Evolutionary conservation across 1,284 basidiomycete genomes (phyloP), one percentile per base, ranked within the genome.

Genomic region (Cryptococcus wingfieldii): DNA sequence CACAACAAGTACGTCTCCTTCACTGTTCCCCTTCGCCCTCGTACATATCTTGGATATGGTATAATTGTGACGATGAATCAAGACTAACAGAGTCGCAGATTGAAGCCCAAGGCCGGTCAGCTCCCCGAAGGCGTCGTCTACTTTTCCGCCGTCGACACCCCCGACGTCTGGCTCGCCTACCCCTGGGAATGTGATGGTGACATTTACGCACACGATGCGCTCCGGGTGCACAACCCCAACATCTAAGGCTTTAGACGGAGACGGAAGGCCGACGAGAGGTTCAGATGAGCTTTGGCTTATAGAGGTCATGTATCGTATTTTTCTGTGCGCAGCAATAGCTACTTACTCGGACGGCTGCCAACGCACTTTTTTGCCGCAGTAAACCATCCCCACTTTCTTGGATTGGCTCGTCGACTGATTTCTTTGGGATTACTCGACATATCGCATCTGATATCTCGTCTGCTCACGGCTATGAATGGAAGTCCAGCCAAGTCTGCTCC

Each of bases 51-150:
- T 19, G 25, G 38, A 19, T 19, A 19, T 19, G 19, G 19, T 2
- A 19, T 19, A 19, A 19, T 19, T 19, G 19, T 2, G 19, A 19
- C 19, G 19, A 31, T 31, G 27, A 34, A 14, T 27, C 47, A 14
- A 39, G 3, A 9, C 12, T 43, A 16, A 14, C 23, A 9, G 14
- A n/a, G 18, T 34, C 16, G n/a, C 57, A 77, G 73, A 79, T 79
- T 85, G 60, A 95, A 95, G 79, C 80, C 81, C 45, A 97, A 97
- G 78, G 74, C 85, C 43, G 90, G 84, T 27, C 76, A 82, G 44
- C 77, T 97, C 46, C 88, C 90, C 9, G 65, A 58, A 5, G 67
- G 65, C 48, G 74, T 78, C 42, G 54, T 67, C 45, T 78, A 78
- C 67, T 78, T 76, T 52, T 69, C 74, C 3, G 75, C 75, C 13